Conservation (phyloP, 1,284 basidiomycete species). For the Sporisorium graminicola region DNA sequence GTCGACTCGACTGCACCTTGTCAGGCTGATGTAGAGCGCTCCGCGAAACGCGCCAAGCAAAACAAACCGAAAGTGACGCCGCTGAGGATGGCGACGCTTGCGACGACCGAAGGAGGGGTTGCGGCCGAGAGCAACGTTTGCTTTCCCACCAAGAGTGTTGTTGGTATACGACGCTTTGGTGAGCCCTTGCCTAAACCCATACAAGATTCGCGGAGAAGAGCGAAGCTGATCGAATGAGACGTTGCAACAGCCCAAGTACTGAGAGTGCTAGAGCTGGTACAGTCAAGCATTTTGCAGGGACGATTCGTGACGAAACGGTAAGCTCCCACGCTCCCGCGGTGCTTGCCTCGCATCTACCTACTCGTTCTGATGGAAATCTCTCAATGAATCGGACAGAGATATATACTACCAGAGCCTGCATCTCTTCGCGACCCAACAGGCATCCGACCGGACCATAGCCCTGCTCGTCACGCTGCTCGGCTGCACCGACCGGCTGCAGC, state of each 20-base stretch:
- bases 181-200: not conserved
- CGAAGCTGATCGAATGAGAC: not conserved
- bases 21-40: not conserved
- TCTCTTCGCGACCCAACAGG: constrained; percentile 51
- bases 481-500: constrained; percentile 13
- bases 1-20: not conserved
- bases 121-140: not conserved
- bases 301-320: constrained; percentile 51
- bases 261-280: constrained; percentile 44
- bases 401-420: constrained; percentile 54
- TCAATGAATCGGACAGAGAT: constrained; percentile 22
- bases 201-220: not conserved
- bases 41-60: constrained; percentile 8
- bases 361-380: not conserved
- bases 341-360: not conserved
- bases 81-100: not conserved
- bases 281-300: constrained; percentile 22
- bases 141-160: constrained; percentile 18
- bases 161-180: constrained; percentile 27
- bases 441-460: constrained; percentile 45
- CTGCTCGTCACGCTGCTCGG: constrained; percentile 20
- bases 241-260: constrained; percentile 35
- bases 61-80: not conserved
- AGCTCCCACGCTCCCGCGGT: not conserved
- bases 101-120: not conserved